A percentile compares a stretch with the other conserved stretches of the same genome.
Conservation (phyloP, 352 stramenopile species). For the Elongisporangium senticosum region DNA sequence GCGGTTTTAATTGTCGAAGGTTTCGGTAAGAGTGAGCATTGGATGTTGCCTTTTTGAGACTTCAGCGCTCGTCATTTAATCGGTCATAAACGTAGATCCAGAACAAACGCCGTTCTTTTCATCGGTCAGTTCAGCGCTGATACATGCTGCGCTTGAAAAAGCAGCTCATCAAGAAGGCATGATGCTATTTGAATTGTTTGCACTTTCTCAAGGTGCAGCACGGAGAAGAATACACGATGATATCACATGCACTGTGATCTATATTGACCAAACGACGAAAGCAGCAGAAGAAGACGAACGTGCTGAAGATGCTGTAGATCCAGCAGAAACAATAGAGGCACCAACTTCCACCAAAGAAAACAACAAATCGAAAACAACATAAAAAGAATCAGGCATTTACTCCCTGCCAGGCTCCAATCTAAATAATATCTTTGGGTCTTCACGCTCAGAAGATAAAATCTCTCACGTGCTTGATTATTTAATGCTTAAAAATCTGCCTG, state of each 20-base stretch:
- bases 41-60: not conserved
- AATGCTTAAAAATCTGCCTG: too few relatives aligned
- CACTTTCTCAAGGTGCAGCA: conserved; percentile 36
- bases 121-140: conserved; percentile 44
- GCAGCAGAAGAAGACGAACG: conserved; percentile 7
- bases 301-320: too few relatives aligned
- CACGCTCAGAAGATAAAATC: too few relatives aligned
- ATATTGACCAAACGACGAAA: conserved; percentile 23
- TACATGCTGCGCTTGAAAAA: conserved; percentile 69
- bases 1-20: conserved; percentile 59
- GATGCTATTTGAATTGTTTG: conserved; percentile 63
- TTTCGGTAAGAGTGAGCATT: conserved; percentile 38
- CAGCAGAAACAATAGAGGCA: not conserved
- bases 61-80: not conserved
- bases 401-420: too few relatives aligned
- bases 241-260: conserved; percentile 76
- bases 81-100: conserved; percentile 17
- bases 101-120: conserved; percentile 53
- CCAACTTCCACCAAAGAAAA: conserved; percentile 3
- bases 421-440: too few relatives aligned
- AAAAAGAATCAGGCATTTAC: too few relatives aligned
- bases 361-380: conserved; percentile 6
- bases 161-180: conserved; percentile 61
- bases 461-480: too few relatives aligned
- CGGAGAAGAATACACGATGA: conserved; percentile 69